Evolutionary conservation across 768 basidiomycete genomes (phyloP).

Genomic region (Termitomyces sp.): DNA sequence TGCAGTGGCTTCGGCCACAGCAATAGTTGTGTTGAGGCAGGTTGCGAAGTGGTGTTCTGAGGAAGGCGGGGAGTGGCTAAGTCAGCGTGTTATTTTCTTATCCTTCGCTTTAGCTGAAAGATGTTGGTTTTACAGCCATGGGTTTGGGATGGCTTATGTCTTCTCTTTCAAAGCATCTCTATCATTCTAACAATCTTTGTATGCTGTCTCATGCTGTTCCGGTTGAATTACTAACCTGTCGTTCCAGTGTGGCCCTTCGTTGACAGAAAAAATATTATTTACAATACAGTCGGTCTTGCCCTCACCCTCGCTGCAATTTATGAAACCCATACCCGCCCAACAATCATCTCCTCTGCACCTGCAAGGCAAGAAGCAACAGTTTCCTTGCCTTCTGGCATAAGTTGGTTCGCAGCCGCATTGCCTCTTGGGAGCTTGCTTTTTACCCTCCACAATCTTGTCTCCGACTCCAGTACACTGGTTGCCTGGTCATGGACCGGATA

Average conservation of each 20-base stretch:
- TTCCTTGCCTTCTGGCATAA: not conserved
- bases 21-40: constrained; percentile 43
- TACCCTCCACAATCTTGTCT: constrained; percentile 64
- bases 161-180: constrained; percentile 68
- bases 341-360: constrained; percentile 9
- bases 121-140: constrained; percentile 38
- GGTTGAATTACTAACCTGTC: constrained; percentile 1
- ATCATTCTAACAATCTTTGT: constrained; percentile 81
- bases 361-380: not conserved
- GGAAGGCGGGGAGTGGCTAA: constrained; percentile 25
- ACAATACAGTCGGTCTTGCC: constrained; percentile 60
- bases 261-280: constrained; percentile 58
- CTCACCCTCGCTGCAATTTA: constrained; percentile 54
- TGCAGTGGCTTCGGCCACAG: constrained; percentile 51
- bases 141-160: constrained; percentile 63
- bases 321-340: constrained; percentile 46
- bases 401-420: constrained; percentile 32
- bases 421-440: constrained; percentile 69
- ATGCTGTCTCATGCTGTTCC: constrained; percentile 3
- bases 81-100: constrained; percentile 43
- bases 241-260: constrained; percentile 73
- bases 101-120: not conserved
- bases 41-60: constrained; percentile 49
- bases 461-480: constrained; percentile 73
- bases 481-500: constrained; percentile 93